A percentile compares a stretch with the other conserved stretches of the same genome.
Evolutionary conservation across 106 monocot genomes (phyloP).

Genomic region (Xerophyta viscosa): DNA sequence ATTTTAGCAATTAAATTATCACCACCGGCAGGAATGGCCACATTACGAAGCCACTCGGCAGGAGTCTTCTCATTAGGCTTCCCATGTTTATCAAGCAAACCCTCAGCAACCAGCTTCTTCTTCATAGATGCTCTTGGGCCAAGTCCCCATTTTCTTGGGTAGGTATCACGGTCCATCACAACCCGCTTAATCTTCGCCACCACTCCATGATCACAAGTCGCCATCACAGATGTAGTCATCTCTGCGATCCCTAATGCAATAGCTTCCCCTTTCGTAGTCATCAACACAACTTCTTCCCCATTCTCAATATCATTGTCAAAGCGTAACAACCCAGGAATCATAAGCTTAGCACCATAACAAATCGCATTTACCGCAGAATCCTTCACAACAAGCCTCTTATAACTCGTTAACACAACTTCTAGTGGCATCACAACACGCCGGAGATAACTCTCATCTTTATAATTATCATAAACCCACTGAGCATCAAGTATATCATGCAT

Average conservation of each 20-base stretch:
- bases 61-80: constrained; percentile 95
- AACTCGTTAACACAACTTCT: constrained; percentile 78
- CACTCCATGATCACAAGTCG: constrained; percentile 83
- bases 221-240: constrained; percentile 95
- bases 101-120: too few relatives aligned
- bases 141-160: constrained; percentile 91
- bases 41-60: constrained; percentile 74
- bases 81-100: too few relatives aligned
- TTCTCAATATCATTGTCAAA: constrained; percentile 86
- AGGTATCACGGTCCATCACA: constrained; percentile 92
- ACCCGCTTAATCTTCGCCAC: constrained; percentile 87
- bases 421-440: constrained; percentile 79
- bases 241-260: constrained; percentile 88
- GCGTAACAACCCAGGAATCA: constrained; percentile 74
- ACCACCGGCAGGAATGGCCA: constrained; percentile 56
- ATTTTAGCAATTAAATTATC: too few relatives aligned
- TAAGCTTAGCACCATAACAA: too few relatives aligned
- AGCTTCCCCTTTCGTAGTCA: constrained; percentile 92
- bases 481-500: too few relatives aligned
- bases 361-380: too few relatives aligned
- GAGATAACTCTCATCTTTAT: constrained; percentile 62
- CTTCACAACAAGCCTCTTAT: constrained; percentile 88
- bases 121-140: constrained; percentile 82
- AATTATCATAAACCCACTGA: too few relatives aligned
- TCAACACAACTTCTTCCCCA: constrained; percentile 88